Percentiles rank a stretch among this genome's conserved stretches.
Evolutionary conservation across 768 basidiomycete genomes (phyloP).

Genomic region (Tricholoma furcatifolium): DNA sequence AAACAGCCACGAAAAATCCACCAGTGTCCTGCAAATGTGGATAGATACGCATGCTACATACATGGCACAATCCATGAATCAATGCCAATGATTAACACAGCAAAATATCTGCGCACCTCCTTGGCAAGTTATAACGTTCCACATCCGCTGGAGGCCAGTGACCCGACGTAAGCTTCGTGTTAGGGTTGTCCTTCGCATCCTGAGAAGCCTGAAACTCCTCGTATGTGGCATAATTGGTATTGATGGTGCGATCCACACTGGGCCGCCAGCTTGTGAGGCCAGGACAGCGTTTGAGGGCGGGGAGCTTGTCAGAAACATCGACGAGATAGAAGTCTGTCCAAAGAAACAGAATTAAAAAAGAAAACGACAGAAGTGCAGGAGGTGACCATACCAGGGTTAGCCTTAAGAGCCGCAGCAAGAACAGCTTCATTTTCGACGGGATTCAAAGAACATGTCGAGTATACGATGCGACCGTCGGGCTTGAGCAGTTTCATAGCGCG

Average conservation of each 20-base stretch:
- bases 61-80: background rate
- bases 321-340: slow-evolving; percentile 70
- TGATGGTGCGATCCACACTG: slow-evolving; percentile 53
- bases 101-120: slow-evolving; percentile 53
- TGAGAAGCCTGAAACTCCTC: slow-evolving; percentile 54
- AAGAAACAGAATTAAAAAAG: background rate
- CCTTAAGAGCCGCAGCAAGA: slow-evolving; percentile 76
- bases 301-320: slow-evolving; percentile 71
- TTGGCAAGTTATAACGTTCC: slow-evolving; percentile 57
- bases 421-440: slow-evolving; percentile 98
- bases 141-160: slow-evolving; percentile 82
- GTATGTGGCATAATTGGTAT: slow-evolving; percentile 56
- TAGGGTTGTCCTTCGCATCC: slow-evolving; percentile 48
- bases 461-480: slow-evolving; percentile 85
- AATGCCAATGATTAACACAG: background rate
- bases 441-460: slow-evolving; percentile 97
- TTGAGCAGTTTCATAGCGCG: slow-evolving; percentile 92
- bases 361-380: background rate
- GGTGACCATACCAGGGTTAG: slow-evolving; percentile 55
- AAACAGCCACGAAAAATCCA: slow-evolving; percentile 95
- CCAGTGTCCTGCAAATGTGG: slow-evolving; percentile 97
- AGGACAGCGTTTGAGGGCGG: slow-evolving; percentile 68
- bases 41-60: slow-evolving; percentile 76
- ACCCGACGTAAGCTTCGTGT: slow-evolving; percentile 64
- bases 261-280: slow-evolving; percentile 83